Evolutionary conservation across 164 flowering plant species (phyloP).

Genomic region (Platanus orientalis): DNA sequence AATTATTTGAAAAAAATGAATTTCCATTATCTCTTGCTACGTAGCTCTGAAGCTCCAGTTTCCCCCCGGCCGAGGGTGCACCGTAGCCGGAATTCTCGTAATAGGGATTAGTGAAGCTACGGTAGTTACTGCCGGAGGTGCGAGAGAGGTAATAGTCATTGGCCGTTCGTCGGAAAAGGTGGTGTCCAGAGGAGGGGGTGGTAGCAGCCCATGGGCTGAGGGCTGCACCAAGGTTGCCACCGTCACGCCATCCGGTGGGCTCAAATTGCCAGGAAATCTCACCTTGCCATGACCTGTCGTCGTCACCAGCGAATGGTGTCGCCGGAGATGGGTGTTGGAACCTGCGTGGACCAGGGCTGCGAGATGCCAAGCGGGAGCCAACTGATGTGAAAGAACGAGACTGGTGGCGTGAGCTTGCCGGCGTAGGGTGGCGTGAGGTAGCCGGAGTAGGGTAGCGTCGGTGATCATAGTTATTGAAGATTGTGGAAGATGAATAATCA

Average conservation of each 20-base stretch:
- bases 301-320: conserved; percentile 34
- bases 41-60: conserved; percentile 65
- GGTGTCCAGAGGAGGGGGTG: conserved; percentile 15
- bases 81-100: conserved; percentile 28
- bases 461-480: neutral
- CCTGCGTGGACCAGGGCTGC: conserved; percentile 11
- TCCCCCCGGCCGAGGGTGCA: conserved; percentile 16
- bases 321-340: conserved; percentile 26
- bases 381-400: conserved; percentile 22
- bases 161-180: conserved; percentile 35
- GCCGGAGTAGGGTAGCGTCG: conserved; percentile 14
- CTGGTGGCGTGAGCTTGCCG: conserved; percentile 21
- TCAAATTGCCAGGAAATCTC: conserved; percentile 72
- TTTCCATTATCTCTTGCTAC: conserved; percentile 26
- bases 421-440: conserved; percentile 34
- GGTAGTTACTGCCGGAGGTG: conserved; percentile 12
- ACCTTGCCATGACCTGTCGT: conserved; percentile 55
- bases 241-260: conserved; percentile 44
- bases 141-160: conserved; percentile 47
- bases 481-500: conserved; percentile 16
- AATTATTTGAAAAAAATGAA: conserved; percentile 12
- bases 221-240: conserved; percentile 41
- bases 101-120: conserved; percentile 25
- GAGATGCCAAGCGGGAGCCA: conserved; percentile 16
- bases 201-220: conserved; percentile 51